phyloP scores from a whole-genome alignment of 2,329 filamentous ascomycete species.

The Penicillium sp. region DNA sequence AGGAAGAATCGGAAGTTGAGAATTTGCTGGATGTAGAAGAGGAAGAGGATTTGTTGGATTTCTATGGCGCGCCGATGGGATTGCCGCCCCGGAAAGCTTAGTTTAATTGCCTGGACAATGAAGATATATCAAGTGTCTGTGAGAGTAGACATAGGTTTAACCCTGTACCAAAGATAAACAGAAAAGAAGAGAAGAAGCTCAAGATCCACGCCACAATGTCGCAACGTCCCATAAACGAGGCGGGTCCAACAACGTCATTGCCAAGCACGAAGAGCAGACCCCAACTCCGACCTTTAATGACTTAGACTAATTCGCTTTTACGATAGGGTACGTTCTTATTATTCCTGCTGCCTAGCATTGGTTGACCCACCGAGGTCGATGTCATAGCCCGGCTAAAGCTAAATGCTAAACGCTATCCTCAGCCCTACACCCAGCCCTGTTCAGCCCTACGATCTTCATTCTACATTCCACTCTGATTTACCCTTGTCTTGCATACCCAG shows the following conservation, averaged over 20 bases:
- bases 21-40: slow-evolving; percentile 19
- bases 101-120: background rate
- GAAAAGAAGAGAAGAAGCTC: too few species aligned
- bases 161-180: too few species aligned
- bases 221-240: background rate
- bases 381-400: slow-evolving; percentile 5
- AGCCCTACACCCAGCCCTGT: slow-evolving; percentile 16
- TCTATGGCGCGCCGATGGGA: slow-evolving; percentile 37
- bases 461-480: background rate
- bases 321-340: too few species aligned
- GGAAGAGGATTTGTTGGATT: slow-evolving; percentile 36
- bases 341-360: slow-evolving; percentile 5
- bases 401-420: slow-evolving; percentile 1
- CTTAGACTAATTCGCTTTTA: too few species aligned
- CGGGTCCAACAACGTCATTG: slow-evolving; percentile 18
- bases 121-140: too few species aligned
- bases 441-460: slow-evolving; percentile 14
- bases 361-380: slow-evolving; percentile 1
- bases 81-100: slow-evolving; percentile 29
- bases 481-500: background rate
- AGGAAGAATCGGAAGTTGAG: slow-evolving; percentile 28
- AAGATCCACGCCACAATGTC: background rate
- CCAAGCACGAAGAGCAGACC: slow-evolving; percentile 3
- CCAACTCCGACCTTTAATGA: background rate
- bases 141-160: too few species aligned